Base-by-base conservation (phyloP, 192 early-diverging fungal species). In the Diversispora eburnea region DNA sequence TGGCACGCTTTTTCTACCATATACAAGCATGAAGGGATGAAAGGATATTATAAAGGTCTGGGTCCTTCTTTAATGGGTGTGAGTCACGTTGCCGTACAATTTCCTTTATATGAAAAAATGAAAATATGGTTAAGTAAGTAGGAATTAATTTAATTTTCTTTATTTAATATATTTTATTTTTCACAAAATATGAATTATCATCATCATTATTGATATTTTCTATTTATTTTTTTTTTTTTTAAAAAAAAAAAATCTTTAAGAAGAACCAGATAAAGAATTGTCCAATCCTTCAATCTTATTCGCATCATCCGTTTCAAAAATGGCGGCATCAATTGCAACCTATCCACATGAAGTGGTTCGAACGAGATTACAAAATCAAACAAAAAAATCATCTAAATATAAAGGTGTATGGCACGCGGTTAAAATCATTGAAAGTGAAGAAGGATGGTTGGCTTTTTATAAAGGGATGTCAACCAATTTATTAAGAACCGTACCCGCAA, bases 261-360 rank as follows among this genome's bases (percentile, higher is more conserved):
- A 78, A 45, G 5, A 58, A 3, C 55, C 70, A 64, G 77, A 83
- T 43, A 60, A 75, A 17, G 80, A 78, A 60, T 75, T 81, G 20
- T 76, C 77, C 75, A 77, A 77, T 70, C 51, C 62, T 54, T 80
- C 78, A 25, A 95, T 98, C 69, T 80, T 99, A 8, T 63, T 91
- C 52, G 92, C 95, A 5, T 93, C 91, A 13, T 89, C 92, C 8
- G 70, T 86, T 6, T 93, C 95, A 12, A 99, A 99, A 77, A 92
- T 96, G 88, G 84, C 91, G 5, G 97, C 97, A 6, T 90, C 88
- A 69, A 83, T 88, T 39, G 89, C 88, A 6, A 97, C 97, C 15
- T 99, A 99, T 73, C 97, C 97, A 22, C 97, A 99, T 77, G 97
- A 99, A 82, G 92, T 92, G 61, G 90, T 98, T 62, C 86, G 96